Conservation (phyloP, 768 basidiomycete species). For the Russula ochroleuca region DNA sequence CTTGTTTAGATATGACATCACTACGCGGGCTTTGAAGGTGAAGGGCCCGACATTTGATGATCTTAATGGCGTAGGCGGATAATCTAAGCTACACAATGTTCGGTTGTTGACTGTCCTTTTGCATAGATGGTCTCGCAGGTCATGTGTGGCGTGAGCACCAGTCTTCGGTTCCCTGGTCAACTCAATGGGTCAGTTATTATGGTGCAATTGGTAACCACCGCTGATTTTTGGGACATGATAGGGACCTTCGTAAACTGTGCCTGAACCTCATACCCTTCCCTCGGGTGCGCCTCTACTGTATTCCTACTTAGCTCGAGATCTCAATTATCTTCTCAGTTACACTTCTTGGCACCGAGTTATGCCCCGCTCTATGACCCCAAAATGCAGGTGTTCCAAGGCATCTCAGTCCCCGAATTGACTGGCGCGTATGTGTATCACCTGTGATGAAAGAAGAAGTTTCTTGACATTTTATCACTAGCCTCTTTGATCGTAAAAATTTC, state of each 20-base stretch:
- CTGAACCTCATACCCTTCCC: conserved; percentile 98
- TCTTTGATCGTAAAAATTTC: conserved; percentile 77
- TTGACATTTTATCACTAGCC: conserved; percentile 37
- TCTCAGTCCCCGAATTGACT: conserved; percentile 66
- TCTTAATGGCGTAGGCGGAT: conserved; percentile 57
- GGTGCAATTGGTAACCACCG: not conserved
- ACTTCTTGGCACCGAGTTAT: conserved; percentile 95
- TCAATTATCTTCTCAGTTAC: conserved; percentile 52
- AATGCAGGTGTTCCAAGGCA: conserved; percentile 54
- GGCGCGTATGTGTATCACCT: conserved; percentile 49
- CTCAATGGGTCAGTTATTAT: conserved; percentile 64
- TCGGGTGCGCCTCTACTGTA: conserved; percentile 48
- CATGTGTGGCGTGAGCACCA: conserved; percentile 93
- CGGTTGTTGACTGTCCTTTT: not conserved
- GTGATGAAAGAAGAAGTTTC: not conserved
- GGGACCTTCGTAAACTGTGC: conserved; percentile 83
- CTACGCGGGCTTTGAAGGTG: conserved; percentile 58
- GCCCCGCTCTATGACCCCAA: conserved; percentile 79
- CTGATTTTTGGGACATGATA: conserved; percentile 32
- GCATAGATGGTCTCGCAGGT: conserved; percentile 72
- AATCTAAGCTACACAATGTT: not conserved
- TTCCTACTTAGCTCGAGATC: not conserved
- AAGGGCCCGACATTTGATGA: conserved; percentile 59
- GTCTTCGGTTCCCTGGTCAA: conserved; percentile 90
- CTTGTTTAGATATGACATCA: conserved; percentile 62